Evolutionary conservation across 352 stramenopile genomes (phyloP), one percentile per base, ranked within the genome.

Genomic region (Pseudoperonospora humuli): DNA sequence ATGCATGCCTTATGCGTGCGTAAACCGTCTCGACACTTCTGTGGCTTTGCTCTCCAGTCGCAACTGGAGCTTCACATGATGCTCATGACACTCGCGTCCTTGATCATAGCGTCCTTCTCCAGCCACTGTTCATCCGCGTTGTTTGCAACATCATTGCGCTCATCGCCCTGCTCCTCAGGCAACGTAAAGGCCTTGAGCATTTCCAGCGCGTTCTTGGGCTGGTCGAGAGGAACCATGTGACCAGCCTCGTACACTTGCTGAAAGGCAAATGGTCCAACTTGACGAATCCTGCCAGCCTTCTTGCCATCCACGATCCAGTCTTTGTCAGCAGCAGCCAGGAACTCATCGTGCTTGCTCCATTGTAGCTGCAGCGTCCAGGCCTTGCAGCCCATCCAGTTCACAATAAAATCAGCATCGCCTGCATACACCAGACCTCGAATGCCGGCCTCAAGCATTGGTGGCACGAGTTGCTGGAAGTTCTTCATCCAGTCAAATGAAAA

Each of bases 401-500:
- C 96, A 48, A 98, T 97, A 49, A 97, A 98, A 57, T 98, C 96
- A 9, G 89, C 75, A 62, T 99, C 96, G 37, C 96, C 95, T 18
- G 92, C 89, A 72, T 99, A 99, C 39, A 99, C 93, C 14, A 98
- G 67, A 1, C 86, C 88, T 15, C 78, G 70, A 41, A 98, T 67
- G 51, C 77, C 92, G 31, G 70, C 78, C 56, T 97, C 83, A 17
- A 98, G 69, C 66, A 99, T 82, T 7, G 91, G 82, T 8, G 69
- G 70, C 18, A 98, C 65, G 11, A 94, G 73, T 14, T 82, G 54
- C n/a, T 96, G 74, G 62, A 97, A 98, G 57, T 97, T 93, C 55
- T 96, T 95, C 92, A 98, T 98, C 90, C 87, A 98, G 67, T 99
- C 95, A 43, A 75, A 84, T 13, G 80, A 68, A 52, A 98, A 98